Conservation (phyloP, 176 grass and related monocot genomes). For the Urochloa ruziziensis region DNA sequence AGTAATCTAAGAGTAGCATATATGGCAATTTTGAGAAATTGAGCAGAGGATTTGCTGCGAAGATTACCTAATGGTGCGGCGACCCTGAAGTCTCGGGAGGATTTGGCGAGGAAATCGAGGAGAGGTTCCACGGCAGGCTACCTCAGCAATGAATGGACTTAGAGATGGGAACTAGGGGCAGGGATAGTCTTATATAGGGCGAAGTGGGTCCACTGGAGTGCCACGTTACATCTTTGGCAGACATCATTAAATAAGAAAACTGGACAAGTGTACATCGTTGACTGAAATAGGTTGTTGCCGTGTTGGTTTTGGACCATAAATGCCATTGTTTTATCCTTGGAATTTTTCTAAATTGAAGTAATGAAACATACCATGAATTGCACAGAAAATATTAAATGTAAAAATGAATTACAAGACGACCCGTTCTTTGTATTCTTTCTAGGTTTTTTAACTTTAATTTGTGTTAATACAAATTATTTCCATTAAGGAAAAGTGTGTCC, state of each 20-base stretch:
- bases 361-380: background rate
- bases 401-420: background rate
- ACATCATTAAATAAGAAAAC: background rate
- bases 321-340: too few relatives aligned
- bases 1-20: background rate
- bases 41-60: accelerated
- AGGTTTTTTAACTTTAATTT: background rate
- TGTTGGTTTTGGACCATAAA: too few relatives aligned
- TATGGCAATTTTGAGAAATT: background rate
- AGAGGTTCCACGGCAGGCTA: background rate
- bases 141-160: background rate
- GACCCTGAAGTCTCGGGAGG: background rate
- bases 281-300: too few relatives aligned
- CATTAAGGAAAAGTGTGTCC: background rate
- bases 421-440: background rate
- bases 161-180: background rate
- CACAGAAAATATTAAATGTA: background rate
- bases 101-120: background rate
- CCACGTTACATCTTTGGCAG: too few relatives aligned
- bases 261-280: background rate
- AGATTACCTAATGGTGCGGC: background rate
- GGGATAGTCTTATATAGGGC: background rate
- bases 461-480: background rate
- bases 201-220: accelerated
- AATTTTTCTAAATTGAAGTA: too few relatives aligned